These are phyloP conservation scores for Remersonia thermophila DNA, from an alignment of 2,329 filamentous ascomycete genomes.

Conservation along the genomic window DNA sequence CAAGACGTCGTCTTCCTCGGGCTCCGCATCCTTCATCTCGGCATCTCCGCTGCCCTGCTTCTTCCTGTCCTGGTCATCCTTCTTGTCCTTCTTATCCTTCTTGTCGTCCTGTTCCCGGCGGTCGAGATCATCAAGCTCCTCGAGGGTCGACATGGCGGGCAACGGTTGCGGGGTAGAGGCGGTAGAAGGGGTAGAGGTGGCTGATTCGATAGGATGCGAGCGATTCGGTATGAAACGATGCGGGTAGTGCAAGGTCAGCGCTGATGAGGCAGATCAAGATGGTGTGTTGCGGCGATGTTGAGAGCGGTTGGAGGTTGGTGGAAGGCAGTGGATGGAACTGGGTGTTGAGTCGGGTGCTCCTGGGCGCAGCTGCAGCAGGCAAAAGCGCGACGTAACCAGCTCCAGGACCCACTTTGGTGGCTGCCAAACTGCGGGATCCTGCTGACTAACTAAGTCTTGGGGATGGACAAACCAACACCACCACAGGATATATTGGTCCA, in stretches of 20 bases:
- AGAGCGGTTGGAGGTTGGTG: slow-evolving; percentile 10
- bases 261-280: too few relatives aligned
- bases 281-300: slow-evolving; percentile 5
- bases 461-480: background rate
- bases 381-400: slow-evolving; percentile 21
- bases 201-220: background rate
- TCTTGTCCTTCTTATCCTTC: slow-evolving; percentile 32
- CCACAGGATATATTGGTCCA: background rate
- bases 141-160: slow-evolving; percentile 67
- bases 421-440: slow-evolving; percentile 3
- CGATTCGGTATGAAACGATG: background rate
- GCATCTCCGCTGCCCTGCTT: slow-evolving; percentile 61
- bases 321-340: slow-evolving; percentile 4
- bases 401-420: slow-evolving; percentile 9
- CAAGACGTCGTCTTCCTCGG: slow-evolving; percentile 66
- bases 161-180: background rate
- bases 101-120: slow-evolving; percentile 65
- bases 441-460: slow-evolving; percentile 4
- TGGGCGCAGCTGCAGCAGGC: slow-evolving; percentile 15
- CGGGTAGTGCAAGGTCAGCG: too few relatives aligned
- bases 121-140: slow-evolving; percentile 84
- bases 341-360: slow-evolving; percentile 56
- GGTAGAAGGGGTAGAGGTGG: background rate
- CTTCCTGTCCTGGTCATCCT: slow-evolving; percentile 38
- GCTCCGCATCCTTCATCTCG: slow-evolving; percentile 79